Base-by-base conservation (phyloP, 352 stramenopile genomes). In the Aphanomyces cochlioides region DNA sequence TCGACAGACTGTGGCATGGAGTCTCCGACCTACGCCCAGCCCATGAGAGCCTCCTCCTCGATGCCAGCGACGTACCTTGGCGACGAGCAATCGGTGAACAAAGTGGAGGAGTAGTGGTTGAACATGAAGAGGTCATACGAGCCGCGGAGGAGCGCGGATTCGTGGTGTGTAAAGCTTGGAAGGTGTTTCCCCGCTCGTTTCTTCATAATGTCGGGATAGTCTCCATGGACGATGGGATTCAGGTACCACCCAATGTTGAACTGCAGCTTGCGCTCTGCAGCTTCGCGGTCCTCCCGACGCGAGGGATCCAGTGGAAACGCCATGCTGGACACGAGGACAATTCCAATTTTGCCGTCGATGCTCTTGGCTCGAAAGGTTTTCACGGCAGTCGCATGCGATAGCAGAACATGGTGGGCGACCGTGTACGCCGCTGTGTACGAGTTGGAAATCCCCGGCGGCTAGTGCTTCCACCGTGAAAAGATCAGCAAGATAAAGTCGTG, bases 71-170 rank as follows among this genome's bases (percentile, higher is more conserved):
- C 53, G 48, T 70, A 70, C 64, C 68, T 68, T 0, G 63, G 56
- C 3, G 73, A 79, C 19, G 61, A 39, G 36, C 79, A 88, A 74
- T 92, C 77, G 0, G 79, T 87, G 50, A 88, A 84, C 5, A 78
- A 67, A 64, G 80, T 83, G 28, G 82, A 84, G n/a, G 75, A 79
- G 78, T 98, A 98, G 75, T 98, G 90, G 75, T 98, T 98, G 6
- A 98, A 76, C 64, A 97, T 96, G 64, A 98, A 88, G 53, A 98
- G 92, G 73, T 99, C 96, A 68, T 87, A 88, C 48, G 88, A 97
- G 21, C 81, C 85, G 53, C 85, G 84, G 15, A 99, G 67, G 1
- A 91, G 47, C 41, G 77, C 78, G 15, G 83, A 66, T 67, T 98
- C 80, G 6, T 90, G 76, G 1, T 65, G 4, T 40, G 89, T 96